Evolutionary conservation across 805 yeast genomes (phyloP), one percentile per base, ranked within the genome.

Genomic region (Cyberlindnera lachancei): DNA sequence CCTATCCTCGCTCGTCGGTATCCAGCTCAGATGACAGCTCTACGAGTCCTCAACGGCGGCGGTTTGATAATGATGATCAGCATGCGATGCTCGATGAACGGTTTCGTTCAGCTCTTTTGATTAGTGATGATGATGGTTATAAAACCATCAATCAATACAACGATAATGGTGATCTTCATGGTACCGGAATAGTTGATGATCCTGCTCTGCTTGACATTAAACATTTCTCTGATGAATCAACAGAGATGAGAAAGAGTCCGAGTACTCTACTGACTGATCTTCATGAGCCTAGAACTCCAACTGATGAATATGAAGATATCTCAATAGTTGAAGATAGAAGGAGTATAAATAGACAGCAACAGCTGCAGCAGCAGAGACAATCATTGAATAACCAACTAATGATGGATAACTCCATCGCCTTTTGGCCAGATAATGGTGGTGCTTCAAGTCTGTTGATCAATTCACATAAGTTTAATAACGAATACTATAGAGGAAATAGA

Each of bases 341-440:
- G n/a, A n/a, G n/a, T n/a, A n/a, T n/a, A n/a, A n/a, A n/a, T n/a
- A n/a, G n/a, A n/a, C n/a, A 27, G 10, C 15, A 28, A 28, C 30
- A 10, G 6, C 9, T 15, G 3, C 10, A 11, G n/a, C 24, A 22
- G 13, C 24, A 22, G 25, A 18, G 14, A 15, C 23, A 16, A 27
- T n/a, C n/a, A n/a, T n/a, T n/a, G n/a, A n/a, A n/a, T n/a, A n/a
- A n/a, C n/a, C n/a, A n/a, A n/a, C n/a, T n/a, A n/a, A n/a, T 19
- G 13, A 18, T 27, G 29, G 32, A 30, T 6, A n/a, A 17, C 18
- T 17, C 27, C 13, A 20, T 30, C 11, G 23, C 27, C 9, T 23
- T 30, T 15, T 30, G 32, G 32, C 27, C 32, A n/a, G 32, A 30
- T 13, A n/a, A n/a, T n/a, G n/a, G n/a, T n/a, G n/a, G n/a, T 21